phyloP scores from a whole-genome alignment of 2,329 filamentous ascomycete species.

The Lachnellula occidentalis region DNA sequence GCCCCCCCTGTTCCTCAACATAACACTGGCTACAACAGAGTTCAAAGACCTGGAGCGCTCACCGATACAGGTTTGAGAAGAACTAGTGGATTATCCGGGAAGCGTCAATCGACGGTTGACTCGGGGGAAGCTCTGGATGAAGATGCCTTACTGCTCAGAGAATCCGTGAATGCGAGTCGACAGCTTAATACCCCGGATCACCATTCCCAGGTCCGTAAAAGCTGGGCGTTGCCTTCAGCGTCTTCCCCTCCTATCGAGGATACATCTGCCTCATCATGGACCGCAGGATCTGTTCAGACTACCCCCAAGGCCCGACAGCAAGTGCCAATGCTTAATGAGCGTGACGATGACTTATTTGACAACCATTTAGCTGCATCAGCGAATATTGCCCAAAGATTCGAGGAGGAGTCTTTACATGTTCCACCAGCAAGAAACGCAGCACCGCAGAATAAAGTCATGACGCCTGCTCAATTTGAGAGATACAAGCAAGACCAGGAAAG shows the following conservation, averaged over 20 bases:
- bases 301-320: slow-evolving; percentile 23
- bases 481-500: slow-evolving; percentile 71
- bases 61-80: slow-evolving; percentile 24
- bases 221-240: slow-evolving; percentile 24
- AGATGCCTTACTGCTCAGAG: slow-evolving; percentile 29
- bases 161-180: slow-evolving; percentile 28
- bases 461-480: slow-evolving; percentile 77
- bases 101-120: slow-evolving; percentile 26
- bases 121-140: slow-evolving; percentile 28
- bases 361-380: slow-evolving; percentile 25
- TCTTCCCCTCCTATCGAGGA: slow-evolving; percentile 18
- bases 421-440: slow-evolving; percentile 20
- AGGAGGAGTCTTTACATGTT: slow-evolving; percentile 16
- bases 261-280: slow-evolving; percentile 15
- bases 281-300: slow-evolving; percentile 17
- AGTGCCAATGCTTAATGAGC: slow-evolving; percentile 8
- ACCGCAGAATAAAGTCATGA: slow-evolving; percentile 75
- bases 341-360: slow-evolving; percentile 29
- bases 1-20: slow-evolving; percentile 24
- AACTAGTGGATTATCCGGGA: slow-evolving; percentile 25
- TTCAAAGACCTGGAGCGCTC: slow-evolving; percentile 14
- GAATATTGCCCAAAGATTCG: slow-evolving; percentile 25
- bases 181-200: slow-evolving; percentile 22
- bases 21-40: slow-evolving; percentile 5
- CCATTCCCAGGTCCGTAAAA: slow-evolving; percentile 21